Percentiles rank a stretch among this genome's conserved stretches.
phyloP scores from a whole-genome alignment of 352 stramenopile genomes.

The Blastocystis sp. region DNA sequence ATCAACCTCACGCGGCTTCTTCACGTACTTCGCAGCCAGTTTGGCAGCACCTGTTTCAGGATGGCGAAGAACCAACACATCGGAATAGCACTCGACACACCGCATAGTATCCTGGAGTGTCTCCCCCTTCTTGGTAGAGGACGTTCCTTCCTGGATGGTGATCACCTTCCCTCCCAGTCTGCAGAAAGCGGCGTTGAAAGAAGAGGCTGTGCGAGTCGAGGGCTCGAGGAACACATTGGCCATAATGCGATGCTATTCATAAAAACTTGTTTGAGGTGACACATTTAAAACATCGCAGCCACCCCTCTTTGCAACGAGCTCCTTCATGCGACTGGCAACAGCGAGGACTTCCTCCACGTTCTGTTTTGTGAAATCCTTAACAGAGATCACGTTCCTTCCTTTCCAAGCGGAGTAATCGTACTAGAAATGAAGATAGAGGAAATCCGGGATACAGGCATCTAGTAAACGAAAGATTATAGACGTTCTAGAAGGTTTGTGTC shows the following conservation, averaged over 20 bases:
- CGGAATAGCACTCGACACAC: slow-evolving; percentile 89
- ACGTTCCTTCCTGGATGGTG: slow-evolving; percentile 83
- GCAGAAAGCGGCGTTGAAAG: slow-evolving; percentile 93
- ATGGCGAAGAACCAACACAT: slow-evolving; percentile 89
- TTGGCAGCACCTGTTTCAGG: slow-evolving; percentile 78
- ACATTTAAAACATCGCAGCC: slow-evolving; percentile 59
- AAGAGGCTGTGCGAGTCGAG: slow-evolving; percentile 92
- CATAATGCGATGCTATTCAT: slow-evolving; percentile 74
- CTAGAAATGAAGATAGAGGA: not conserved
- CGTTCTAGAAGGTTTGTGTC: slow-evolving; percentile 33
- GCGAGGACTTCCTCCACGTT: slow-evolving; percentile 63
- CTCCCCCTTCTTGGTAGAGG: slow-evolving; percentile 93
- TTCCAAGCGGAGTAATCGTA: slow-evolving; percentile 64
- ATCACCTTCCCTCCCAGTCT: slow-evolving; percentile 88
- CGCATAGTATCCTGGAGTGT: slow-evolving; percentile 91
- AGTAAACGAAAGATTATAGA: not conserved
- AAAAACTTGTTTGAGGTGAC: not conserved
- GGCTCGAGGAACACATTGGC: slow-evolving; percentile 96
- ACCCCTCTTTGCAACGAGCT: slow-evolving; percentile 62
- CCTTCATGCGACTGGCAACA: slow-evolving; percentile 63
- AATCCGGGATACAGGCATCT: not conserved
- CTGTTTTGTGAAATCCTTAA: slow-evolving; percentile 65
- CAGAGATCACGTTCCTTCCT: slow-evolving; percentile 65
- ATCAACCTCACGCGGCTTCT: slow-evolving; percentile 83
- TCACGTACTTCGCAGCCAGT: slow-evolving; percentile 72